A percentile compares a stretch with the other conserved stretches of the same genome.
These are phyloP conservation scores for Wickerhamomyces chambardii DNA, from an alignment of 805 yeast species.

Conservation along the genomic window DNA sequence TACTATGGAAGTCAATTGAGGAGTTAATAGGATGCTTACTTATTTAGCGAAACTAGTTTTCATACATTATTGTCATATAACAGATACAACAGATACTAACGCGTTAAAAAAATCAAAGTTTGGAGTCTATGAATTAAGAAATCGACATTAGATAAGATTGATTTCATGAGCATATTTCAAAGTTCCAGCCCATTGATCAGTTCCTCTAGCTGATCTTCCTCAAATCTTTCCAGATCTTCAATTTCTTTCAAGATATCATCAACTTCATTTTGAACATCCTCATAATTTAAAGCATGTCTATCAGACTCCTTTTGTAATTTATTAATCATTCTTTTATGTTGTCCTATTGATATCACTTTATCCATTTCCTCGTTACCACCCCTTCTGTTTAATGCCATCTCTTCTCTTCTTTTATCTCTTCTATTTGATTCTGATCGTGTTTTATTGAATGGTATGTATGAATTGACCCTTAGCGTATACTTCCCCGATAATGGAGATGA, in stretches of 20 bases:
- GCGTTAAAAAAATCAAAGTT: no score
- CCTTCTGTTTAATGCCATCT: neutral
- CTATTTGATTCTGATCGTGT: neutral
- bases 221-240: conserved; percentile 7
- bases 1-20: no score
- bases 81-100: no score
- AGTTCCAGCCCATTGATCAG: neutral
- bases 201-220: conserved; percentile 8
- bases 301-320: conserved; percentile 2
- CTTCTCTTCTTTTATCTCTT: neutral
- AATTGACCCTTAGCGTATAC: conserved; percentile 1
- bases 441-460: conserved; percentile 1
- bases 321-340: neutral
- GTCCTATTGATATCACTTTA: neutral
- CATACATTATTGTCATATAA: no score
- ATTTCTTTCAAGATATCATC: conserved; percentile 6
- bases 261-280: conserved; percentile 4
- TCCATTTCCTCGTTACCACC: conserved; percentile 3
- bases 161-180: neutral
- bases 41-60: no score
- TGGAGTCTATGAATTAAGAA: no score
- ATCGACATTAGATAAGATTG: no score
- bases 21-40: no score
- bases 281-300: conserved; percentile 9
- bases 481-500: no score